Percentiles rank a stretch among this genome's conserved stretches.
phyloP scores from a whole-genome alignment of 768 basidiomycete genomes.

The Leccinum pellstonianum region DNA sequence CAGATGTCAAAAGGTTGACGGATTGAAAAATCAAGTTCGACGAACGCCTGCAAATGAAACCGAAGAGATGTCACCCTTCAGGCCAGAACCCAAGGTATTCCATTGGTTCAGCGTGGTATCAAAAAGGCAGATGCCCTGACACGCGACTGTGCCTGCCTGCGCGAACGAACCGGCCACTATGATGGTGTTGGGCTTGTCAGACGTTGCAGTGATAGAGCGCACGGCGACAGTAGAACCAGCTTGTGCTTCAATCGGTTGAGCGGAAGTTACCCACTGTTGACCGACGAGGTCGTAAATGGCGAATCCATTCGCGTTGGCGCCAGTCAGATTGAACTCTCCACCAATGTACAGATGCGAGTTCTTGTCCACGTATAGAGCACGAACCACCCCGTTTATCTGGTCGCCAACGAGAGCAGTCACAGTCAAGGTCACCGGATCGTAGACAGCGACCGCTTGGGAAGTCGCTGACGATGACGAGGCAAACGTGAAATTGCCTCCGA shows the following conservation, averaged over 20 bases:
- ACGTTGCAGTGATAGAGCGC: constrained; percentile 65
- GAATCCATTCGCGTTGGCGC: constrained; percentile 62
- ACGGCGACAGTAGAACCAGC: constrained; percentile 60
- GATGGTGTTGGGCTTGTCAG: constrained; percentile 57
- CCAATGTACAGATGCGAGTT: constrained; percentile 75
- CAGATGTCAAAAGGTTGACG: constrained; percentile 7
- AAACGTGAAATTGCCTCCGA: constrained; percentile 91
- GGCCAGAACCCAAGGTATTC: constrained; percentile 74
- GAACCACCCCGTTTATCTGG: constrained; percentile 73
- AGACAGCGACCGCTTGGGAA: constrained; percentile 65
- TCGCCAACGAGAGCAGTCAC: constrained; percentile 57
- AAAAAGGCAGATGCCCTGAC: constrained; percentile 77
- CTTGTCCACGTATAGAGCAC: constrained; percentile 63
- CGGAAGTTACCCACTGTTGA: constrained; percentile 58
- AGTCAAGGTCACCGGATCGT: constrained; percentile 52
- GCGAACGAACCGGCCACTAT: constrained; percentile 89
- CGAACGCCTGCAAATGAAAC: constrained; percentile 82
- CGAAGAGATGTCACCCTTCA: constrained; percentile 77
- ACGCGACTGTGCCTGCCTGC: constrained; percentile 70
- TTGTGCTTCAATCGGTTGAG: constrained; percentile 59
- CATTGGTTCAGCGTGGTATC: constrained; percentile 71
- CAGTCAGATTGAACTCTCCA: constrained; percentile 72
- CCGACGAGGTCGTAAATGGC: constrained; percentile 74
- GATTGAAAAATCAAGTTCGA: neutral
- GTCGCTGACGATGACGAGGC: constrained; percentile 36